Evolutionary conservation across 495 filamentous ascomycete species (phyloP), one percentile per base, ranked within the genome.

Genomic region (Hyphodiscus hymeniophilus): DNA sequence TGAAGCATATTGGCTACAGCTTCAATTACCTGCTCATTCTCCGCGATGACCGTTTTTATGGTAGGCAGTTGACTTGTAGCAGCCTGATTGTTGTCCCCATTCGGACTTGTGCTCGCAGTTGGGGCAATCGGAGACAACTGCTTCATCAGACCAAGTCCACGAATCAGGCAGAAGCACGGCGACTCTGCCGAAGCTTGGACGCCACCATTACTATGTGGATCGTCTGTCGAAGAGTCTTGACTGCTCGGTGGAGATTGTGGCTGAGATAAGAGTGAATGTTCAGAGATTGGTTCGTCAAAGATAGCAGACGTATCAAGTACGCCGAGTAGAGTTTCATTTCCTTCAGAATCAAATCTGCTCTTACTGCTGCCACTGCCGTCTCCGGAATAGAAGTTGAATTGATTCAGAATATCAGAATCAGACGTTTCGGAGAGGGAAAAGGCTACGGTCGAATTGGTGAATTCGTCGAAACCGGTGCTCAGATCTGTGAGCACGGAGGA

Each of bases 1-100:
- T 42, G 47, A 11, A 49, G 38, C 30, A 49, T 49, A n/a, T 49
- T 49, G 28, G 17, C 42, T 22, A 42, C 20, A n/a, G 47, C 17
- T 49, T 49, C 38, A 22, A 49, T 49, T 13, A 30, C 23, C n/a
- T 22, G 26, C 26, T 42, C 20, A 23, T 49, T 49, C 28, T 49
- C 24, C 15, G 35, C 16, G 17, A 38, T 17, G 7, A 38, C 35
- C 7, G 35, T 8, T 38, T 38, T 7, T 13, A 38, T 38, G 10
- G 35, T 17, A 38, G 35, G 35, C 7, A 38, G 35, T 38, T 18
- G 8, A 18, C 8, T 10, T 18, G 16, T 38, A 17, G 10, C 11
- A 38, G 7, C 7, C 35, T 18, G 8, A 13, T 8, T 11, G 8
- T 38, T 8, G 8, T 17, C 17, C 17, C 8, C 7, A 38, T 7